Conservation (phyloP, 2,329 filamentous ascomycete species). For the Tolypocladium amazonense region DNA sequence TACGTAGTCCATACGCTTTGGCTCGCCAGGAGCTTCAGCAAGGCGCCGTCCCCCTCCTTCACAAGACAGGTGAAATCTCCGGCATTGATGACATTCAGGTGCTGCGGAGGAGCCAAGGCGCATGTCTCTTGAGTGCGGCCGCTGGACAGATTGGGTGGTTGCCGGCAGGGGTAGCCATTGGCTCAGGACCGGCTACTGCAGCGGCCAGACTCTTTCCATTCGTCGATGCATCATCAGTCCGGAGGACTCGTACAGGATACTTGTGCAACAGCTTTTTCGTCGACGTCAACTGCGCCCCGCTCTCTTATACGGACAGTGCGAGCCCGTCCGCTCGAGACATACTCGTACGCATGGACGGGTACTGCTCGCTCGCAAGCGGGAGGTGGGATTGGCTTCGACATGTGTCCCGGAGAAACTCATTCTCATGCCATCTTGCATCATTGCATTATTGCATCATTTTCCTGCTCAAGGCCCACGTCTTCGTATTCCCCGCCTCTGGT, state of each 20-base stretch:
- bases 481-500: not conserved
- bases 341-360: not conserved
- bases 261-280: not conserved
- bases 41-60: not conserved
- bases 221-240: not conserved
- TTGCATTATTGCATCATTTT: not conserved
- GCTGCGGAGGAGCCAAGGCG: not conserved
- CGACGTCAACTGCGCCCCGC: not conserved
- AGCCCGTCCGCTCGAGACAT: not conserved
- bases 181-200: not conserved
- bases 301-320: not conserved
- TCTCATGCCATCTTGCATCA: constrained; percentile 1
- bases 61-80: not conserved
- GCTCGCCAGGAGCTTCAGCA: not conserved
- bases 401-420: not conserved
- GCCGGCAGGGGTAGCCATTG: not conserved
- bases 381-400: not conserved
- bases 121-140: constrained; percentile 1
- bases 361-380: not conserved
- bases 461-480: not conserved
- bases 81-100: not conserved
- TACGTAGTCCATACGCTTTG: no score
- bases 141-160: not conserved
- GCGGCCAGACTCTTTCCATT: not conserved
- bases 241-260: not conserved